Evolutionary conservation across 345 rosid species (phyloP).

Genomic region (Salix brachista): DNA sequence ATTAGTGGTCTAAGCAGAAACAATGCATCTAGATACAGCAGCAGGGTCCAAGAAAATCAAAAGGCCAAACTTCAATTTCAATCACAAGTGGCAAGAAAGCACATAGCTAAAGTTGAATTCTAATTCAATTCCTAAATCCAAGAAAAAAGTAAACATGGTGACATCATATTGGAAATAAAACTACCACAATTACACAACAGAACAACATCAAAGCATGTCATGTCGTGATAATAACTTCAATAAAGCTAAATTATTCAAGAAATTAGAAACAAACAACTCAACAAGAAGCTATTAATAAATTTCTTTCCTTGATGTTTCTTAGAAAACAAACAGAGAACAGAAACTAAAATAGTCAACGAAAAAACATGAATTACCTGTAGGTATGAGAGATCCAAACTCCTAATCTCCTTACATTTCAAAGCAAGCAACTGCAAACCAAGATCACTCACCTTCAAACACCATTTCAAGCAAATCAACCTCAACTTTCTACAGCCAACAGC

Average conservation of each 20-base stretch:
- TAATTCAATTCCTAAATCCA: background rate
- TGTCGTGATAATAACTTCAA: background rate
- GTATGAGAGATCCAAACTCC: constrained; percentile 61
- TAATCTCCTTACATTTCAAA: constrained; percentile 58
- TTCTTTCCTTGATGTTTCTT: background rate
- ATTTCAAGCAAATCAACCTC: constrained; percentile 54
- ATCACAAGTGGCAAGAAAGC: background rate
- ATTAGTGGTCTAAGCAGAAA: background rate
- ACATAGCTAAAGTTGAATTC: background rate
- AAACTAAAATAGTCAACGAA: background rate
- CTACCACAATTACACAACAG: background rate
- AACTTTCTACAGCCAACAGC: constrained; percentile 63
- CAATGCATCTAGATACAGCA: background rate
- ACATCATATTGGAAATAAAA: background rate
- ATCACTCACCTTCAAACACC: constrained; percentile 71
- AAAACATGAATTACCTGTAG: constrained; percentile 40
- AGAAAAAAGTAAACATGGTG: background rate
- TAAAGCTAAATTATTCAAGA: background rate
- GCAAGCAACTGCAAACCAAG: constrained; percentile 20
- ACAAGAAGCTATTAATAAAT: background rate
- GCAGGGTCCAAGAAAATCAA: background rate
- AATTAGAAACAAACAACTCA: background rate
- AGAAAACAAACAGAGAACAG: background rate
- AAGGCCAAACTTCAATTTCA: background rate
- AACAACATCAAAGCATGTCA: background rate